Percentiles rank a stretch among this genome's conserved stretches.
Evolutionary conservation across 495 filamentous ascomycete species (phyloP).

Genomic region (Penicillium atrosanguineum): DNA sequence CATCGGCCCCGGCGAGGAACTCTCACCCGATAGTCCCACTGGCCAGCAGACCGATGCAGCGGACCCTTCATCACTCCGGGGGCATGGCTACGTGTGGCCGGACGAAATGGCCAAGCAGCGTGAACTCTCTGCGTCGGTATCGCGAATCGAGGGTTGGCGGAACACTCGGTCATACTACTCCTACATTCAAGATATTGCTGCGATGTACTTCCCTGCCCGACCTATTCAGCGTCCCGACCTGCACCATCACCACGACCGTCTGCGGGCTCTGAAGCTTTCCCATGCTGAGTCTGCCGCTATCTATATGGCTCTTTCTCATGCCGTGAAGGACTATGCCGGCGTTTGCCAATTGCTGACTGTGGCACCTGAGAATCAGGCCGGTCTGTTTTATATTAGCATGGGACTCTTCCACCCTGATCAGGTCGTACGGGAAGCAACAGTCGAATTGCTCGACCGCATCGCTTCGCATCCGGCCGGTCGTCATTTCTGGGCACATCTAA

Average conservation of each 20-base stretch:
- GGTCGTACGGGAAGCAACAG: constrained; percentile 73
- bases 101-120: constrained; percentile 75
- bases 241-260: constrained; percentile 85
- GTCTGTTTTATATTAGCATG: constrained; percentile 87
- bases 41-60: constrained; percentile 39
- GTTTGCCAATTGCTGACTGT: constrained; percentile 86
- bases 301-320: constrained; percentile 73
- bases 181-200: constrained; percentile 78
- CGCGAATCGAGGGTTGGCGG: constrained; percentile 92
- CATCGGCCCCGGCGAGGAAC: constrained; percentile 57
- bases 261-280: constrained; percentile 73
- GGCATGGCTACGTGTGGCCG: constrained; percentile 94
- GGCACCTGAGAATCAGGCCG: constrained; percentile 81
- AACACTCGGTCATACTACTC: constrained; percentile 92
- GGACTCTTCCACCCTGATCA: constrained; percentile 89
- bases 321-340: constrained; percentile 79
- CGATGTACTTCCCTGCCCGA: constrained; percentile 51
- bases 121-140: constrained; percentile 85
- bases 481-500: constrained; percentile 87
- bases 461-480: constrained; percentile 82
- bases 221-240: constrained; percentile 84
- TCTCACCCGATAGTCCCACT: constrained; percentile 47
- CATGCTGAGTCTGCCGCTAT: constrained; percentile 70
- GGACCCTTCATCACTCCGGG: constrained; percentile 62
- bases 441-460: constrained; percentile 79